phyloP scores from a whole-genome alignment of 2,329 filamentous ascomycete species.

The Daldinia sp. region DNA sequence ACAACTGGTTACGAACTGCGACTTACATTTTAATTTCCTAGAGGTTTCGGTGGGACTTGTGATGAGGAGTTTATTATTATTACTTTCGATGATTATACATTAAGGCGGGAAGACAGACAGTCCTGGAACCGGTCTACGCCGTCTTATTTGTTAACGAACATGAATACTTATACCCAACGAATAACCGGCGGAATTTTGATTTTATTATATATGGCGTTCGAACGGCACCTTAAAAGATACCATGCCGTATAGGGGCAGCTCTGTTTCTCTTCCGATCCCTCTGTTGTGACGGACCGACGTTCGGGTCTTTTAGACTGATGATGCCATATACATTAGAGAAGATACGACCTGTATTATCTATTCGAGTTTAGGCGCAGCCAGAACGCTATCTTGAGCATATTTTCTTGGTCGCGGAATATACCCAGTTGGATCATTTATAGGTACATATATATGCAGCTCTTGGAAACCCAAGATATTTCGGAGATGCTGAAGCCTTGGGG shows the following conservation, averaged over 20 bases:
- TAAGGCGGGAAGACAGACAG: conserved; percentile 23
- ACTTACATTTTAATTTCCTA: conserved; percentile 58
- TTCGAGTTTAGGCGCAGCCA: conserved; percentile 28
- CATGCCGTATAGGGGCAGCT: conserved; percentile 45
- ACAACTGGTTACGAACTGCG: conserved; percentile 59
- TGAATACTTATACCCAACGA: conserved; percentile 43
- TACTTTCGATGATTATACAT: conserved; percentile 39
- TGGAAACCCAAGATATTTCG: conserved; percentile 22
- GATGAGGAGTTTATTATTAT: conserved; percentile 26
- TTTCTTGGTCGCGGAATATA: conserved; percentile 40
- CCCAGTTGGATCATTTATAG: conserved; percentile 37
- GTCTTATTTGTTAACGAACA: conserved; percentile 42
- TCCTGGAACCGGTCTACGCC: conserved; percentile 23
- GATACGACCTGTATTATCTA: conserved; percentile 39
- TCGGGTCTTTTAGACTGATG: conserved; percentile 42
- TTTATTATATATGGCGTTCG: conserved; percentile 46
- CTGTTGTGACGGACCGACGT: conserved; percentile 35
- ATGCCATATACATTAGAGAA: conserved; percentile 42
- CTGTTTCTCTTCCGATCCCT: conserved; percentile 41
- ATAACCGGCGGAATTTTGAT: conserved; percentile 42
- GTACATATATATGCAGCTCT: conserved; percentile 22
- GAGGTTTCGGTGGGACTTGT: conserved; percentile 30
- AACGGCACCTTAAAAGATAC: conserved; percentile 49
- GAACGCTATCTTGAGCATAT: conserved; percentile 23
- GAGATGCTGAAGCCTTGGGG: conserved; percentile 23